phyloP scores from a whole-genome alignment of 108 stramenopile genomes.

The Cyclostephanos tholiformis region DNA sequence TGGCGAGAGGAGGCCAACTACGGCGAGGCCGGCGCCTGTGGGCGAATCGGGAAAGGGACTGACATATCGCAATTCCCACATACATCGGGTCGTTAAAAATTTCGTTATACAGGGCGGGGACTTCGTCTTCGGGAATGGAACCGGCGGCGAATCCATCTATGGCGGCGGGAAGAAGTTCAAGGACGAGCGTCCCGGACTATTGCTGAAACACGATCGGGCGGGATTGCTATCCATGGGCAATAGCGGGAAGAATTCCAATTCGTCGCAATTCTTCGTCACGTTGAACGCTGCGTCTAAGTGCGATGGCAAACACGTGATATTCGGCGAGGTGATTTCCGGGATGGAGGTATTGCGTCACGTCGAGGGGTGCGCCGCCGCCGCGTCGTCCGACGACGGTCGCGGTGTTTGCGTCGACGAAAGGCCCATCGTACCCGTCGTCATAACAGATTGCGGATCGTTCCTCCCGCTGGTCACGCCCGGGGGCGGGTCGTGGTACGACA shows the following conservation, averaged over 20 bases:
- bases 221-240: conserved; percentile 94
- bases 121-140: conserved; percentile 94
- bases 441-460: conserved; percentile 82
- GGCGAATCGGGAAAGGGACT: conserved; percentile 84
- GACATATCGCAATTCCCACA: conserved; percentile 65
- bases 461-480: conserved; percentile 57
- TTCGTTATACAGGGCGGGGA: conserved; percentile 96
- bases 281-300: conserved; percentile 77
- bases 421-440: conserved; percentile 54
- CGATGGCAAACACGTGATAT: conserved; percentile 96
- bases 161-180: conserved; percentile 91
- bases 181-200: conserved; percentile 89
- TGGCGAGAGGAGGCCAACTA: conserved; percentile 42
- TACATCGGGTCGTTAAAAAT: conserved; percentile 83
- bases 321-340: conserved; percentile 87
- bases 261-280: conserved; percentile 93
- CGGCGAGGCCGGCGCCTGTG: conserved; percentile 57
- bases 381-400: no score
- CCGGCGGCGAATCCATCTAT: conserved; percentile 94
- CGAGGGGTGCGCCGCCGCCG: conserved; percentile 47
- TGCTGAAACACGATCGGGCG: conserved; percentile 74
- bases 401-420: conserved; percentile 59
- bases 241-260: conserved; percentile 93
- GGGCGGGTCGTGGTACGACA: conserved; percentile 81
- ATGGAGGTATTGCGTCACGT: conserved; percentile 73